Evolutionary conservation across 176 grass and related monocot species (phyloP), one percentile per base, ranked within the genome.

Genomic region (Phoenix dactylifera): DNA sequence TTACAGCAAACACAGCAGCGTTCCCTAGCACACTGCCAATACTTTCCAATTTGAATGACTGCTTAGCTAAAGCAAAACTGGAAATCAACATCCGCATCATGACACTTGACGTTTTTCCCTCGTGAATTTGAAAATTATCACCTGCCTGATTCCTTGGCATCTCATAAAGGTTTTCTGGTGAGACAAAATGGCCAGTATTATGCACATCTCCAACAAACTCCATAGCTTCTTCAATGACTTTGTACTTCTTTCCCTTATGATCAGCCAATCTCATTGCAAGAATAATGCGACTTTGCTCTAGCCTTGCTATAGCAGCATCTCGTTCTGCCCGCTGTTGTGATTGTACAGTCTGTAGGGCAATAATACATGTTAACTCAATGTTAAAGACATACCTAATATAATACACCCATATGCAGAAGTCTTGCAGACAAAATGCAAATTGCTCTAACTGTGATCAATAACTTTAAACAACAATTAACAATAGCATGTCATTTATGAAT

Each of bases 201-300:
- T 74, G 76, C 16, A 89, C 82, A 50, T 89, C 80, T 19, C 76
- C 78, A 14, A 89, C 82, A 76, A 95, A 89, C 59, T 80, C 79
- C 51, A 89, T 67, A 57, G 86, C 83, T 52, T 95, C 90, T 32
- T 90, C 80, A 22, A 95, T 90, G 61, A 87, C 80, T 76, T 52
- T 77, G 57, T 77, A 85, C 68, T 84, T 87, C 64, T 77, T 86
- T 4, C 90, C 86, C 32, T 76, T 83, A 76, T 95, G 83, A 24
- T 95, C 83, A 44, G 80, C 77, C 68, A 95, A 76, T 56, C 83
- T 77, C 74, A 65, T 82, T 5, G 83, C 86, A 64, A 95, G 86
- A 65, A 84, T 64, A 17, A 79, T 26, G 51, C 75, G 86, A 57
- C 77, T 95, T 70, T 95, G 86, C 80, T 95, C 86, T 69, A 95